Conservation (phyloP, 306 rosid species). For the Rubus idaeus region DNA sequence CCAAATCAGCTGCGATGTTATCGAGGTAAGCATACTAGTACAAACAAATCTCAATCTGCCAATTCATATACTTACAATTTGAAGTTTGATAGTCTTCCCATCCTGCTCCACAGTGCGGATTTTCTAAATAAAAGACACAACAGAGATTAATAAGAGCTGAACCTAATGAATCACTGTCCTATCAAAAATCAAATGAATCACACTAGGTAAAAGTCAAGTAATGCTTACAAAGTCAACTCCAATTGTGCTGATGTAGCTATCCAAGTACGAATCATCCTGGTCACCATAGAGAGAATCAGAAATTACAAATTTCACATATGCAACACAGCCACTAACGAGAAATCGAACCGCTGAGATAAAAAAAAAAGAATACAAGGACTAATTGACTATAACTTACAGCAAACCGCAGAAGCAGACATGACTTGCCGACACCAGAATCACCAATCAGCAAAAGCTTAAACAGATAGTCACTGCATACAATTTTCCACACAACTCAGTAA, state of each 20-base stretch:
- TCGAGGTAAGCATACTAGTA: background rate
- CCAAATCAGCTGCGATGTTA: background rate
- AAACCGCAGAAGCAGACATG: constrained; percentile 98
- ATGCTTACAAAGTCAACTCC: constrained; percentile 98
- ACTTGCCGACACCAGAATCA: constrained; percentile 98
- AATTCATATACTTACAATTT: constrained; percentile 56
- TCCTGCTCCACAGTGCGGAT: constrained; percentile 95
- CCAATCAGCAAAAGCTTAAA: constrained; percentile 97
- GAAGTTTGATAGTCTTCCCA: constrained; percentile 92
- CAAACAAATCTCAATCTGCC: background rate
- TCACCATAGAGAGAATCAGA: constrained; percentile 19
- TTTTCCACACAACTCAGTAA: background rate
- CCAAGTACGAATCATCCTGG: constrained; percentile 98
- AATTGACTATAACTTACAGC: constrained; percentile 65
- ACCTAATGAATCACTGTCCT: constrained; percentile 7
- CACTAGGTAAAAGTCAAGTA: background rate
- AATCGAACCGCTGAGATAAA: background rate
- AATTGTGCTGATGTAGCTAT: constrained; percentile 99
- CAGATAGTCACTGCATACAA: constrained; percentile 76
- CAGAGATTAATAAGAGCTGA: constrained; percentile 22
- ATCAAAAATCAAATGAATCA: background rate
- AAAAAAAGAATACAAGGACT: background rate
- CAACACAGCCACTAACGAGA: background rate
- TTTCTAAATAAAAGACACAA: constrained; percentile 52
- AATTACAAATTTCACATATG: background rate